phyloP scores from a whole-genome alignment of 106 monocot genomes.

The Gastrodia elata region DNA sequence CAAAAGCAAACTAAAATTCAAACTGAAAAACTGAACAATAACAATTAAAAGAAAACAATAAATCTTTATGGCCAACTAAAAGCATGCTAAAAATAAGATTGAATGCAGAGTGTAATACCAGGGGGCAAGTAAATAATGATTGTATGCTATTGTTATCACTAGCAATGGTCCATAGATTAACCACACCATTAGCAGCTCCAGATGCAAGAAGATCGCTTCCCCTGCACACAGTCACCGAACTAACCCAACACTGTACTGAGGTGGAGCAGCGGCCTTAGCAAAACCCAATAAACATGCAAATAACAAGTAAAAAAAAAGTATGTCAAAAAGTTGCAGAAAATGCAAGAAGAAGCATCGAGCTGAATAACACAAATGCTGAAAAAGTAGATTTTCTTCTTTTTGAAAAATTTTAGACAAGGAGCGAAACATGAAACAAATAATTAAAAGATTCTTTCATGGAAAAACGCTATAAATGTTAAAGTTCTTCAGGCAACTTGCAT shows the following conservation, averaged over 20 bases:
- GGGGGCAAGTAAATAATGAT: slow-evolving; percentile 51
- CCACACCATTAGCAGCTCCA: slow-evolving; percentile 80
- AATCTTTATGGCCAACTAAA: background rate
- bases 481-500: background rate
- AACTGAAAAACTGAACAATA: background rate
- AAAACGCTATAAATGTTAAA: background rate
- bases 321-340: background rate
- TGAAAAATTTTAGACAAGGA: background rate
- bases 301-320: background rate
- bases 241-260: slow-evolving; percentile 75
- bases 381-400: background rate
- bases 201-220: slow-evolving; percentile 94
- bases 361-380: background rate
- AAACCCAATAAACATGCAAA: slow-evolving; percentile 19
- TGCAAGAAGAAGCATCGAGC: background rate
- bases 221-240: slow-evolving; percentile 77
- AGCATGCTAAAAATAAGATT: background rate
- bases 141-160: slow-evolving; percentile 44
- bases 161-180: slow-evolving; percentile 70
- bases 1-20: background rate
- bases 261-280: slow-evolving; percentile 20
- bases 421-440: background rate
- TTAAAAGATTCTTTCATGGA: background rate
- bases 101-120: slow-evolving; percentile 32
- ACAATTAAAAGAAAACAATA: background rate